Conservation (phyloP, 2,329 filamentous ascomycete genomes). For the Chaetomiaceae sp. region DNA sequence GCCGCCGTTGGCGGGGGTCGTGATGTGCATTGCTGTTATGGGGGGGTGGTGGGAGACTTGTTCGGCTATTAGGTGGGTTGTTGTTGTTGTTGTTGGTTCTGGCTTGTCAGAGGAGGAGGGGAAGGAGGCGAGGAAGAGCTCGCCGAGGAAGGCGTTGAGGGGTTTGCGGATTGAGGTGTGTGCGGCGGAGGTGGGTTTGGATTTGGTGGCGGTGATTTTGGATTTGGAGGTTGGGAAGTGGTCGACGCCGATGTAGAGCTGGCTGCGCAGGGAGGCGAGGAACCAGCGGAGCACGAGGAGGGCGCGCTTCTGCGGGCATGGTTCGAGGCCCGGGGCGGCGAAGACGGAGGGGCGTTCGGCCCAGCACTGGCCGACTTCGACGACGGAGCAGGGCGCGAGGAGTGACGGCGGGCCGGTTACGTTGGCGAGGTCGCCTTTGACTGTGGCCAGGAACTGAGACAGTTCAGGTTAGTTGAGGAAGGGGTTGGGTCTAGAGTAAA, state of each 20-base stretch:
- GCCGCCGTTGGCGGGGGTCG: constrained; percentile 38
- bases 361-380: constrained; percentile 49
- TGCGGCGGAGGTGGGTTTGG: neutral
- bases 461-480: neutral
- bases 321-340: constrained; percentile 42
- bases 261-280: constrained; percentile 41
- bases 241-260: constrained; percentile 45
- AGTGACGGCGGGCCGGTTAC: constrained; percentile 48
- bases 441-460: constrained; percentile 31
- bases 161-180: constrained; percentile 48
- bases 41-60: constrained; percentile 52
- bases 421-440: constrained; percentile 48
- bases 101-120: no score
- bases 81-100: constrained; percentile 30
- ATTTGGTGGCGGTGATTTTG: neutral
- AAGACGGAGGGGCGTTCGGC: constrained; percentile 44
- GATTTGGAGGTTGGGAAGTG: neutral
- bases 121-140: constrained; percentile 44
- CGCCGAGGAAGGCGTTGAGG: constrained; percentile 49
- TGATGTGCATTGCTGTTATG: constrained; percentile 48
- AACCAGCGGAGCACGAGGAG: constrained; percentile 45
- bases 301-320: constrained; percentile 39
- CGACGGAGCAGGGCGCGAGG: constrained; percentile 44
- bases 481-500: no score
- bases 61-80: constrained; percentile 38